Evolutionary conservation across 2,329 filamentous ascomycete genomes (phyloP), one percentile per base, ranked within the genome.

Genomic region (Sporothrix variecibatus): DNA sequence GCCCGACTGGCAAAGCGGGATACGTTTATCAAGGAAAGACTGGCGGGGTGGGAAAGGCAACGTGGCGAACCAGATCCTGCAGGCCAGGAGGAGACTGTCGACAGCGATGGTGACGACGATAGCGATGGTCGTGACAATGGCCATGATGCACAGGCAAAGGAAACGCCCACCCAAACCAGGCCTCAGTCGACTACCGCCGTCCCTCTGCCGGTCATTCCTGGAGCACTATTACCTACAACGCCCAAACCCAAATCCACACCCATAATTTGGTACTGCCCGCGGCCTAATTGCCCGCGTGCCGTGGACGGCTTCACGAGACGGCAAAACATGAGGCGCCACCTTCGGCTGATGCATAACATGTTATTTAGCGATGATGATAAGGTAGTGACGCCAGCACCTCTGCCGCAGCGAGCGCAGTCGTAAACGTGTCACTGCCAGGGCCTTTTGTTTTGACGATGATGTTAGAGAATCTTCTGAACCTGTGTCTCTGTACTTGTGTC

Each of bases 321-420:
- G 5, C 12, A 64, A 11, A 83, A 83, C 64, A 77, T 86, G 64
- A 64, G 78, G 65, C 79, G 85, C 72, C 88, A 90, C 76, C 75
- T 88, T 67, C 82, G 79, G 74, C 78, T 81, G 6, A 78, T 83
- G 15, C 88, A 89, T 77, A 51, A 34, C 26, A 12, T 38, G 28
- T 8, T 17, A 5, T 58, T 43, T 11, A 31, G 17, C 31, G 6
- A 20, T 9, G 64, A 23, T 26, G 40, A 6, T 12, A 38, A 12
- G 28, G 2, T 8, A 28, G 46, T 5, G 17, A 11, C 43, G 17
- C 26, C 43, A 6, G 40, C 28, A 26, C 31, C 60, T 17, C 11
- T 31, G 56, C 56, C 56, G 2, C n/a, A 64, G 60, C 6, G 26
- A 26, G 53, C n/a, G n/a, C 26, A 31, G 23, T 12, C 23, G 11